Conservation (phyloP, 768 basidiomycete species). For the Leucocoprinus birnbaumii region DNA sequence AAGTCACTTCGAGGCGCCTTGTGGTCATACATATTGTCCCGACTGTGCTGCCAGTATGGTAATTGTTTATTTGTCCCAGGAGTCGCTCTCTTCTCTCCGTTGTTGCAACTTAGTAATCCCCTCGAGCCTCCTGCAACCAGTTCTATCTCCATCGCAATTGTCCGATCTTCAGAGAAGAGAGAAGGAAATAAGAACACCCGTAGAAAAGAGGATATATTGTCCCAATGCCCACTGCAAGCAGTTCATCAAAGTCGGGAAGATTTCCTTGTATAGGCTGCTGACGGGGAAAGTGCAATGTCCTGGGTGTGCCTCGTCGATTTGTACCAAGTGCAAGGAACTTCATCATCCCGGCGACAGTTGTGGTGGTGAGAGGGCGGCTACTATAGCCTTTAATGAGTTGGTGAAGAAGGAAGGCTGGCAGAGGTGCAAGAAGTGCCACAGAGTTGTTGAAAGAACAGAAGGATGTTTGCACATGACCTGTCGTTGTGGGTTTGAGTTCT, state of each 20-base stretch:
- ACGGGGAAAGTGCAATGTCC: slow-evolving; percentile 4
- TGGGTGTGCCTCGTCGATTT: slow-evolving; percentile 6
- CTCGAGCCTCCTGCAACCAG: not conserved
- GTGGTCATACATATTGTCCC: slow-evolving; percentile 13
- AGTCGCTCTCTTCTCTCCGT: slow-evolving; percentile 12
- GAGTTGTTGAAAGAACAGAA: slow-evolving; percentile 11
- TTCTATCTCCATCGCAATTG: slow-evolving; percentile 4
- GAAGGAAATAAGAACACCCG: slow-evolving; percentile 11
- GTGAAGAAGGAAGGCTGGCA: slow-evolving; percentile 11
- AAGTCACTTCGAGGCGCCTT: slow-evolving; percentile 6
- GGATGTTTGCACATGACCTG: slow-evolving; percentile 17
- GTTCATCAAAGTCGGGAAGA: slow-evolving; percentile 13
- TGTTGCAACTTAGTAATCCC: slow-evolving; percentile 15
- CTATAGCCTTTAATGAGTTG: slow-evolving; percentile 23
- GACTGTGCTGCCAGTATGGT: slow-evolving; percentile 10
- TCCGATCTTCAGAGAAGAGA: not conserved
- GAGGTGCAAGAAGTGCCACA: slow-evolving; percentile 9
- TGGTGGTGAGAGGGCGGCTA: slow-evolving; percentile 10
- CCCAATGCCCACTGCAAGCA: slow-evolving; percentile 8
- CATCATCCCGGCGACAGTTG: slow-evolving; percentile 12
- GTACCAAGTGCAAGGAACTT: slow-evolving; percentile 8
- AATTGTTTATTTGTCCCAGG: slow-evolving; percentile 9
- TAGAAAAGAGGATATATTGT: slow-evolving; percentile 11
- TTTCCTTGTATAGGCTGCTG: not conserved
- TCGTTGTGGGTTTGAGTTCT: slow-evolving; percentile 13